Base-by-base conservation (phyloP, 805 yeast genomes). In the Candida loeiensis region DNA sequence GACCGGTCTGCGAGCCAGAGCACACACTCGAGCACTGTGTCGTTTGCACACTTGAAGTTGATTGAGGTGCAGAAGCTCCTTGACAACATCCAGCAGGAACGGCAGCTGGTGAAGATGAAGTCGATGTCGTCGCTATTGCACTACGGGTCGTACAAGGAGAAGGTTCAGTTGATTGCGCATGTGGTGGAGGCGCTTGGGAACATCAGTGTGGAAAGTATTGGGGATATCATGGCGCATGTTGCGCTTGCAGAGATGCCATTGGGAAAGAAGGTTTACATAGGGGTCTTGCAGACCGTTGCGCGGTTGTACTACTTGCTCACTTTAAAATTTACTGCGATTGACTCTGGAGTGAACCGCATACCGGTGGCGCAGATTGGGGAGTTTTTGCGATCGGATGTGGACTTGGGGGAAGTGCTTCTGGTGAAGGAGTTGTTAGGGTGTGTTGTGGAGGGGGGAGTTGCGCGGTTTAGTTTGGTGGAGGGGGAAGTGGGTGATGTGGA, bases 71-170 rank as follows among this genome's bases (percentile, higher is more conserved):
- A 45, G n/a, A 41, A 36, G 21, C 25, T 41, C 7, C 25, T 35
- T 6, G 41, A 43, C 18, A 20, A 12, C 13, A 21, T 26, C 14
- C 25, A 35, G 24, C 31, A 37, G 5, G 45, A 34, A 34, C 37
- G 46, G 32, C 34, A 37, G 33, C 12, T 33, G 39, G 31, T 32
- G 16, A 36, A 39, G 11, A 34, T 43, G 24, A 36, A 40, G 22
- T 55, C 53, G 1, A 34, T 58, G 14, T 49, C 63, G 19, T 45
- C 59, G 1, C 48, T 61, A 9, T 29, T 63, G 1, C 27, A 37
- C 6, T 29, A 51, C 31, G 68, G 69, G 1, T 43, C 63, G 1
- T 63, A 63, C 39, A 61, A 59, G 30, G 64, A 60, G 41, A 63
- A 60, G 40, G 45, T 55, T 7, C 41, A 37, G 6, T 39, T 50